Evolutionary conservation across 1,284 basidiomycete species (phyloP).

Genomic region (Boletus putidus): DNA sequence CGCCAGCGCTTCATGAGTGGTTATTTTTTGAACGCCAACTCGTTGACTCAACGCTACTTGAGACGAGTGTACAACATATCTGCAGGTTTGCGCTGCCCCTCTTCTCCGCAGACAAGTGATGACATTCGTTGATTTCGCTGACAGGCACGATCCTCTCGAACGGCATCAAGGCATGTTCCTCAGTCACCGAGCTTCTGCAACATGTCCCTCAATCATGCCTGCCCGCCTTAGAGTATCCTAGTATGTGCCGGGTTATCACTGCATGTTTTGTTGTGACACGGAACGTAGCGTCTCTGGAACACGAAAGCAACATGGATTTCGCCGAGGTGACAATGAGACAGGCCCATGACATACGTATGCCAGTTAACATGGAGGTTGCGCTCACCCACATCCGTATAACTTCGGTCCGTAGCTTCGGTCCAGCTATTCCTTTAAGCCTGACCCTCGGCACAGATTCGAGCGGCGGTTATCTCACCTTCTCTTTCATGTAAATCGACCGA

Average conservation of each 20-base stretch:
- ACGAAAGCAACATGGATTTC: slow-evolving; percentile 54
- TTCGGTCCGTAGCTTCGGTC: slow-evolving; percentile 47
- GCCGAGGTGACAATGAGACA: slow-evolving; percentile 63
- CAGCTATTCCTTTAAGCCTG: slow-evolving; percentile 4
- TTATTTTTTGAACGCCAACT: slow-evolving; percentile 81
- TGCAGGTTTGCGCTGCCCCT: slow-evolving; percentile 51
- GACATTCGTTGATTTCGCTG: slow-evolving; percentile 10
- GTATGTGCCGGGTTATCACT: slow-evolving; percentile 41
- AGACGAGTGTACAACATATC: slow-evolving; percentile 74
- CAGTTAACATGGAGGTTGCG: slow-evolving; percentile 62
- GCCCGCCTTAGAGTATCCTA: slow-evolving; percentile 52
- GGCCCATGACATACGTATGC: slow-evolving; percentile 57
- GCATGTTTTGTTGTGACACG: slow-evolving; percentile 11
- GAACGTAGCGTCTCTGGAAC: slow-evolving; percentile 55
- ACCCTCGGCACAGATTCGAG: slow-evolving; percentile 52
- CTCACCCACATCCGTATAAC: slow-evolving; percentile 67
- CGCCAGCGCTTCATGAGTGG: slow-evolving; percentile 56
- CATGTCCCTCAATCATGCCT: slow-evolving; percentile 53
- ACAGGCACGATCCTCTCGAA: slow-evolving; percentile 57
- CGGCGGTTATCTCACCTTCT: slow-evolving; percentile 59
- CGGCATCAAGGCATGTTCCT: slow-evolving; percentile 58
- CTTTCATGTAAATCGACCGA: slow-evolving; percentile 75
- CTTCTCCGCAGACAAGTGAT: not conserved
- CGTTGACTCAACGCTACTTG: slow-evolving; percentile 69
- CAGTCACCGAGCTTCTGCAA: slow-evolving; percentile 56